These are phyloP conservation scores for Bauhinia variegata DNA, from an alignment of 306 rosid genomes.

Conservation along the genomic window DNA sequence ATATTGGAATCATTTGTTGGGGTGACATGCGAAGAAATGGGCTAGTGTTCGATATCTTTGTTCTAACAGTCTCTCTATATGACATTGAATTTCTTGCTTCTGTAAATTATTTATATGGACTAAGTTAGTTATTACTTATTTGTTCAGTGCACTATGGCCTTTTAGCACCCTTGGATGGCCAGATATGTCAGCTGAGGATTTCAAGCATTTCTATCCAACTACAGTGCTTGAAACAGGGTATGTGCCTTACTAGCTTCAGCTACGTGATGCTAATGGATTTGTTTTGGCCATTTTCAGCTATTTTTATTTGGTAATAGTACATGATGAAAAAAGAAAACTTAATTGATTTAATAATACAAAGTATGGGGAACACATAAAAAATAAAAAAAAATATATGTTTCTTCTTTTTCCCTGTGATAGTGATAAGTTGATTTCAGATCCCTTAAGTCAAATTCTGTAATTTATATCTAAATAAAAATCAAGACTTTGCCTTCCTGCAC, in stretches of 20 bases:
- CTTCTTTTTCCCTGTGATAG: not conserved
- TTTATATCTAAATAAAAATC: too few species aligned
- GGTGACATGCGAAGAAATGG: not conserved
- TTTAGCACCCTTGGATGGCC: slow-evolving; percentile 99
- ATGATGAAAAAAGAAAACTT: too few species aligned
- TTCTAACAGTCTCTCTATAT: not conserved
- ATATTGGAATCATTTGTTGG: too few species aligned
- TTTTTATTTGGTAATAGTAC: slow-evolving; percentile 74
- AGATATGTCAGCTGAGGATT: slow-evolving; percentile 73
- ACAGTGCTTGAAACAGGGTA: slow-evolving; percentile 99
- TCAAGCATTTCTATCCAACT: slow-evolving; percentile 84
- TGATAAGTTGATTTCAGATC: not conserved
- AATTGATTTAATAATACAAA: too few species aligned
- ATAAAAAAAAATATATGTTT: too few species aligned
- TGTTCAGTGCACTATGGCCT: slow-evolving; percentile 97
- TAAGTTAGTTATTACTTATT: slow-evolving; percentile 22
- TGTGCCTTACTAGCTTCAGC: slow-evolving; percentile 37
- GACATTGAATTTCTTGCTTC: slow-evolving; percentile 4
- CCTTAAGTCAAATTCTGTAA: not conserved
- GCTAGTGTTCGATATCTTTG: not conserved
- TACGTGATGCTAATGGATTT: slow-evolving; percentile 38
- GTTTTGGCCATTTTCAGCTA: not conserved
- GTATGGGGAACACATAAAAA: not conserved
- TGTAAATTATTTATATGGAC: slow-evolving; percentile 7
- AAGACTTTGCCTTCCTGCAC: not conserved